Percentiles rank a stretch among this genome's conserved stretches.
These are phyloP conservation scores for Talaromyces verruculosus DNA, from an alignment of 2,329 filamentous ascomycete species.

Conservation along the genomic window DNA sequence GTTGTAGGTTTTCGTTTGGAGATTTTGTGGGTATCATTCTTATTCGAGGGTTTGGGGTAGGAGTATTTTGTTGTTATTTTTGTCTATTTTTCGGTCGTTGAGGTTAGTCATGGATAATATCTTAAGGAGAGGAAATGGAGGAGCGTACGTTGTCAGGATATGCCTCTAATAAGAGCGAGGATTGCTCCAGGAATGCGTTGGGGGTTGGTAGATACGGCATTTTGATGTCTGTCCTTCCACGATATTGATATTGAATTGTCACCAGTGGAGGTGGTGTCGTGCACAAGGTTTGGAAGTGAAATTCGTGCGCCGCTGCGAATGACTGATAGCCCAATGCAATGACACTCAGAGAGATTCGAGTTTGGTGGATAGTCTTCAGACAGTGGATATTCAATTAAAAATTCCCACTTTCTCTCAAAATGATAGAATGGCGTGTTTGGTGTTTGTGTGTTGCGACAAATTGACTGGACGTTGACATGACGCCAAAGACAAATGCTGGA, in stretches of 20 bases:
- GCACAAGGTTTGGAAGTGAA: background rate
- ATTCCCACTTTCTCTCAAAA: accelerated
- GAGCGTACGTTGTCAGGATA: slow-evolving; percentile 73
- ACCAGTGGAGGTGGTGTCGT: background rate
- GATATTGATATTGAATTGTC: background rate
- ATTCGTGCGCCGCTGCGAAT: background rate
- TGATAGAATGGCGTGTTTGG: background rate
- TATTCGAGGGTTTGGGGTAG: slow-evolving; percentile 45
- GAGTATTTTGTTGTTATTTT: slow-evolving; percentile 91
- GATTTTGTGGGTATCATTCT: slow-evolving; percentile 23
- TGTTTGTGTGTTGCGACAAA: background rate
- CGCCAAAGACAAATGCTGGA: slow-evolving; percentile 2
- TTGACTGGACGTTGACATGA: background rate
- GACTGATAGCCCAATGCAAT: background rate
- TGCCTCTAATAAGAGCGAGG: slow-evolving; percentile 78
- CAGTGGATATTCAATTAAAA: background rate
- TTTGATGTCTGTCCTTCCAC: slow-evolving; percentile 23
- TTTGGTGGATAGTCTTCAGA: background rate
- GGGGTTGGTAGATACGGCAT: slow-evolving; percentile 83
- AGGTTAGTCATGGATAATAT: background rate
- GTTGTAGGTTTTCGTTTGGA: slow-evolving; percentile 6
- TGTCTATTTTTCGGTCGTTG: slow-evolving; percentile 59
- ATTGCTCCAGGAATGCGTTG: slow-evolving; percentile 90
- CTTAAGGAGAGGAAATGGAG: background rate
- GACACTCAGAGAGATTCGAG: background rate